Percentiles rank a stretch among this genome's conserved stretches.
Conservation (phyloP, 169 alveolate genomes). For the Condylostoma magnum region DNA sequence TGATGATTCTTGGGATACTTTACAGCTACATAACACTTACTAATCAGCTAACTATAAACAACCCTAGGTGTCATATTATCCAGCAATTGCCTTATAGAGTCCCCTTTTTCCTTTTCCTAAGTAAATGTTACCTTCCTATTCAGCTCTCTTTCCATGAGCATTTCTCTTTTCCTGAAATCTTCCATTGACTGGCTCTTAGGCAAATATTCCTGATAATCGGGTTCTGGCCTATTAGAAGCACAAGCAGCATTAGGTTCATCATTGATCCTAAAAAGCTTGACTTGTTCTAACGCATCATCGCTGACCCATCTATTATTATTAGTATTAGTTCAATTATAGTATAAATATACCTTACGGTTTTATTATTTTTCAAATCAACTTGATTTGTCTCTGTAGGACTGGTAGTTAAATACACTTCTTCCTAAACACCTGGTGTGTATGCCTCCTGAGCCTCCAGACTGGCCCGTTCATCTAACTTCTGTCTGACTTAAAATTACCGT, state of each 20-base stretch:
- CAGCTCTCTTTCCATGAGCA: constrained; percentile 17
- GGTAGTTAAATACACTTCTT: constrained; percentile 15
- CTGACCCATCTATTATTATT: constrained; percentile 27
- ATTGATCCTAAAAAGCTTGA: constrained; percentile 19
- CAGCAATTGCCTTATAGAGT: neutral
- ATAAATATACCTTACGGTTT: constrained; percentile 26
- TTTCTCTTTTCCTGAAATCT: constrained; percentile 20
- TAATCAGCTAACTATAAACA: neutral
- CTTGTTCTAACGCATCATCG: constrained; percentile 7
- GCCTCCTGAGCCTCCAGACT: too few species aligned
- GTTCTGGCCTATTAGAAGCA: constrained; percentile 10
- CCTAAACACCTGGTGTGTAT: neutral
- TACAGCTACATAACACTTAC: neutral
- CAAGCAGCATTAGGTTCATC: constrained; percentile 31
- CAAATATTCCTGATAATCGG: neutral
- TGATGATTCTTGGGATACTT: too few species aligned
- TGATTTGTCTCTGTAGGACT: neutral
- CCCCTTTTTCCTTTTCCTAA: neutral
- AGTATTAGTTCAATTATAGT: constrained; percentile 7
- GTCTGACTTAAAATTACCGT: neutral
- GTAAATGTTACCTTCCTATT: neutral
- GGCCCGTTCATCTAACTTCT: neutral
- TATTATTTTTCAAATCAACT: neutral
- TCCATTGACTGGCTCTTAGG: constrained; percentile 2
- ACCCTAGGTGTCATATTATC: constrained; percentile 29